These are phyloP conservation scores for Phyllosticta citriasiana DNA, from an alignment of 2,329 filamentous ascomycete species.

Conservation along the genomic window DNA sequence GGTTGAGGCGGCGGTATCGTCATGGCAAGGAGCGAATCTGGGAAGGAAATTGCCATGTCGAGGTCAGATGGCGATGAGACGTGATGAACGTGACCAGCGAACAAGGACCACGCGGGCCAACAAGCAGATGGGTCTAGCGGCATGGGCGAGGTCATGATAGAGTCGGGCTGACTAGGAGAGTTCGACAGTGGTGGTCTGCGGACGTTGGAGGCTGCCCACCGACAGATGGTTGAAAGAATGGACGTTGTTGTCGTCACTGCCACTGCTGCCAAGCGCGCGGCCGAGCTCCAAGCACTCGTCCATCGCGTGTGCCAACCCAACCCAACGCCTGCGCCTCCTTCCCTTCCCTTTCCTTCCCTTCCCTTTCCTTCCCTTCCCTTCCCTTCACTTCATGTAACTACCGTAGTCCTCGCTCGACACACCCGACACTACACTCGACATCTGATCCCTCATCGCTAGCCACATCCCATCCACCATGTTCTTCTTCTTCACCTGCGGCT, in stretches of 20 bases:
- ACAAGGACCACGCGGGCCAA: neutral
- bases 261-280: conserved; percentile 8
- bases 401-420: neutral
- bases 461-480: conserved; percentile 22
- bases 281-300: conserved; percentile 2
- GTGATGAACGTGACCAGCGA: neutral
- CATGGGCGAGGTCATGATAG: neutral
- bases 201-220: neutral
- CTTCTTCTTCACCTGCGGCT: conserved; percentile 43
- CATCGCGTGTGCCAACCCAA: neutral
- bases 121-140: neutral
- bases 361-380: neutral
- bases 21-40: neutral
- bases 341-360: neutral
- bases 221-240: neutral
- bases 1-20: neutral
- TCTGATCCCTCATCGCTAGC: neutral
- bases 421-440: neutral
- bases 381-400: neutral
- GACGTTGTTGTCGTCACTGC: conserved; percentile 1
- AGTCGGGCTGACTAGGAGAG: neutral
- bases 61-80: neutral
- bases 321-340: neutral
- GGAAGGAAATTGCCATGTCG: neutral
- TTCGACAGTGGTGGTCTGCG: neutral